These are phyloP conservation scores for Ensete ventricosum DNA, from an alignment of 176 grass and related monocot genomes.

Conservation along the genomic window DNA sequence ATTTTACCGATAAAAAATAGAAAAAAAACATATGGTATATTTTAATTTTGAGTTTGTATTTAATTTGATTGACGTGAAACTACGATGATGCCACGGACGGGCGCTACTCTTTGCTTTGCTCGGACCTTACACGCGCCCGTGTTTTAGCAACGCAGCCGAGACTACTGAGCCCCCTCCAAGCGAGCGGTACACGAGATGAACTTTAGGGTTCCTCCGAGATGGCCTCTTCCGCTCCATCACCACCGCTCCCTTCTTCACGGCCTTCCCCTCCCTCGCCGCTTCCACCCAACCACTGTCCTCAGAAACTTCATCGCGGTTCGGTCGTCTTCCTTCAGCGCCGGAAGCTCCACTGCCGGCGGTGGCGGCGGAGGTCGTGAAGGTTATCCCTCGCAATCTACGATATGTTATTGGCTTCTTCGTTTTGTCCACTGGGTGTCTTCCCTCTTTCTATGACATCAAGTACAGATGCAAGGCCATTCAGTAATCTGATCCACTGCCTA, in stretches of 20 bases:
- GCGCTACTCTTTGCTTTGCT: too few species aligned
- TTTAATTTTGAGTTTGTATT: too few species aligned
- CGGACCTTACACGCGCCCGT: too few species aligned
- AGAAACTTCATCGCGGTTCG: constrained; percentile 4
- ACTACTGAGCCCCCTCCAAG: too few species aligned
- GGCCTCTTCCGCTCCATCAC: constrained; percentile 18
- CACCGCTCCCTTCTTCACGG: constrained; percentile 1
- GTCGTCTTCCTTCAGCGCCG: constrained; percentile 16
- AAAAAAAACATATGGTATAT: too few species aligned
- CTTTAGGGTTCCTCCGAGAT: constrained; percentile 45
- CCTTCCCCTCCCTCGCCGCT: constrained; percentile 20
- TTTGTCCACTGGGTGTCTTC: neutral
- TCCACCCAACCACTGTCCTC: neutral
- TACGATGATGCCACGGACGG: too few species aligned
- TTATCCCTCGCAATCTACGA: neutral
- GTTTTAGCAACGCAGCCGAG: too few species aligned
- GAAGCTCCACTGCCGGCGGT: constrained; percentile 17
- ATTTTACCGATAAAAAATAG: too few species aligned
- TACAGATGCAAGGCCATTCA: too few species aligned
- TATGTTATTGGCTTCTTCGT: neutral
- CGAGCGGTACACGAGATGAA: neutral
- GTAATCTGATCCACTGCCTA: too few species aligned
- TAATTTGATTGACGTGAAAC: too few species aligned
- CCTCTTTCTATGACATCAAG: neutral
- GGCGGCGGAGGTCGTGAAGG: constrained; percentile 22